phyloP scores from a whole-genome alignment of 1,284 basidiomycete species.

The Papiliotrema fonsecae region DNA sequence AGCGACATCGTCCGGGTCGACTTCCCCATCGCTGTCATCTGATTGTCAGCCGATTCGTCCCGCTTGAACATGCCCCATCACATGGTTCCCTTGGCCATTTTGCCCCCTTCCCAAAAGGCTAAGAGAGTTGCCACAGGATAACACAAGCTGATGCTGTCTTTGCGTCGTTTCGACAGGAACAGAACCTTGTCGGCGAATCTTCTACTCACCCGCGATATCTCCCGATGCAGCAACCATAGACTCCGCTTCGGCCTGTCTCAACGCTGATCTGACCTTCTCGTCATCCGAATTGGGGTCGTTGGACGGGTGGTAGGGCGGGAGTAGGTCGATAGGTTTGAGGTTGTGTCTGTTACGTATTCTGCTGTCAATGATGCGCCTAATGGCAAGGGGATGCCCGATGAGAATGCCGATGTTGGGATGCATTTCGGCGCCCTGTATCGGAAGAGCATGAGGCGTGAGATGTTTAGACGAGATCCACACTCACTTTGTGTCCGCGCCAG shows the following conservation, averaged over 20 bases:
- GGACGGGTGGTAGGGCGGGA: slow-evolving; percentile 48
- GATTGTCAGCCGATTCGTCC: slow-evolving; percentile 15
- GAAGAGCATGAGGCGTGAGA: too few relatives aligned
- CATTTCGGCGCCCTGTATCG: too few relatives aligned
- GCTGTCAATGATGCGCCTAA: slow-evolving; percentile 5
- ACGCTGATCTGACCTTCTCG: slow-evolving; percentile 36
- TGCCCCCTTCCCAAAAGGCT: not conserved
- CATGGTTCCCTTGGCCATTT: too few relatives aligned
- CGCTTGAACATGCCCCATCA: too few relatives aligned
- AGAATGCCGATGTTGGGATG: too few relatives aligned
- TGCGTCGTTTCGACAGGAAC: too few relatives aligned
- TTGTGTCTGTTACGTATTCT: slow-evolving; percentile 72
- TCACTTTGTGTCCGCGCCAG: slow-evolving; percentile 67
- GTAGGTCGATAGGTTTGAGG: slow-evolving; percentile 57
- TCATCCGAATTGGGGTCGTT: slow-evolving; percentile 37
- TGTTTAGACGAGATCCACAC: slow-evolving; percentile 34
- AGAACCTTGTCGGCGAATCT: too few relatives aligned
- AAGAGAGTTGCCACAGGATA: not conserved
- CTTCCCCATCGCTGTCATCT: slow-evolving; percentile 33
- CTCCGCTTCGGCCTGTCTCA: slow-evolving; percentile 40
- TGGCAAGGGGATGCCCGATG: too few relatives aligned
- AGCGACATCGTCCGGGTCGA: slow-evolving; percentile 44
- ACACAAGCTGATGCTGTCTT: not conserved
- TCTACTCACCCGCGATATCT: slow-evolving; percentile 44
- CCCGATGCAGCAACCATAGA: slow-evolving; percentile 32